Evolutionary conservation across 2,329 filamentous ascomycete species (phyloP).

Genomic region (Penicillium sp.): DNA sequence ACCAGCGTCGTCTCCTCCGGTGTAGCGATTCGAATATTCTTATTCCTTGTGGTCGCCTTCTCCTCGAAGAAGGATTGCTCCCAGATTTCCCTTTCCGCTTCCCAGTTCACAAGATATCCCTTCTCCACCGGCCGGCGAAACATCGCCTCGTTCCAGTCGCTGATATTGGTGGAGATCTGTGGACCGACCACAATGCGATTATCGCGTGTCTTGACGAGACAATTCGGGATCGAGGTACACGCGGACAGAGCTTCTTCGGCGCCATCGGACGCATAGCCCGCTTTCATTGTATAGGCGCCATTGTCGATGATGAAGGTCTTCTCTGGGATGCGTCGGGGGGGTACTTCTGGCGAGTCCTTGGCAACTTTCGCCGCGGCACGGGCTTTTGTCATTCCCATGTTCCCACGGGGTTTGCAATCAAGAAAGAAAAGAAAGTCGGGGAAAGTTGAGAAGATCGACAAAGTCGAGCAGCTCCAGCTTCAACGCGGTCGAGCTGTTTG

Average conservation of each 20-base stretch:
- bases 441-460: neutral
- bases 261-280: slow-evolving; percentile 68
- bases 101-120: slow-evolving; percentile 95
- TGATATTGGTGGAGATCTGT: slow-evolving; percentile 72
- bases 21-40: slow-evolving; percentile 52
- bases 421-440: neutral
- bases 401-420: neutral
- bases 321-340: slow-evolving; percentile 54
- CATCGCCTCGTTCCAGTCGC: slow-evolving; percentile 84
- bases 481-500: slow-evolving; percentile 18
- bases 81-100: slow-evolving; percentile 94
- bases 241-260: slow-evolving; percentile 42
- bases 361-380: slow-evolving; percentile 56
- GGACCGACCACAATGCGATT: slow-evolving; percentile 78
- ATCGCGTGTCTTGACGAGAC: slow-evolving; percentile 80
- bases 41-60: slow-evolving; percentile 61
- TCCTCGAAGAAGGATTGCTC: slow-evolving; percentile 81
- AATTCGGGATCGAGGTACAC: slow-evolving; percentile 82
- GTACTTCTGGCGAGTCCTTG: slow-evolving; percentile 43
- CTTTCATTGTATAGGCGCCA: slow-evolving; percentile 89
- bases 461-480: slow-evolving; percentile 7
- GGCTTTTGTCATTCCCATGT: slow-evolving; percentile 40
- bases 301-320: slow-evolving; percentile 90
- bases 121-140: slow-evolving; percentile 92
- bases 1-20: slow-evolving; percentile 82